phyloP scores from a whole-genome alignment of 768 basidiomycete genomes.

The Leccinum longicurvipes region DNA sequence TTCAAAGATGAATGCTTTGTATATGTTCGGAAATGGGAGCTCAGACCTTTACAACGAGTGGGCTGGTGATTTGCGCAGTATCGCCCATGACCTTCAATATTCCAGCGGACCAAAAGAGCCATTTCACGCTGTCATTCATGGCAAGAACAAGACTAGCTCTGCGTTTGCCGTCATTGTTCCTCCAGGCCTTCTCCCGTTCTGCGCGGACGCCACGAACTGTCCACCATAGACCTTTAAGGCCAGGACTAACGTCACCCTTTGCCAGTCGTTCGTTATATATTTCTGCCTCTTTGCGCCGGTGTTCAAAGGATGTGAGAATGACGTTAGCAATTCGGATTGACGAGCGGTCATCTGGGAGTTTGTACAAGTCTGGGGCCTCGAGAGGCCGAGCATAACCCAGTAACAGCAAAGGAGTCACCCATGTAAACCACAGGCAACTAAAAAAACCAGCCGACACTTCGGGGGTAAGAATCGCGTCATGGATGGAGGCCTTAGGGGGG shows the following conservation, averaged over 20 bases:
- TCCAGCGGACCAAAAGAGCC: slow-evolving; percentile 77
- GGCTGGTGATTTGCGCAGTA: slow-evolving; percentile 68
- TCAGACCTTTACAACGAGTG: slow-evolving; percentile 71
- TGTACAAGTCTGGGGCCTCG: slow-evolving; percentile 78
- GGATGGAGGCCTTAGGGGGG: slow-evolving; percentile 50
- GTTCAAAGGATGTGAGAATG: slow-evolving; percentile 63
- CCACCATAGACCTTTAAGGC: slow-evolving; percentile 58
- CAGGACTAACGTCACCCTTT: slow-evolving; percentile 59
- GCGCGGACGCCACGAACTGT: slow-evolving; percentile 44
- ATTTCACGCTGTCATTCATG: slow-evolving; percentile 73
- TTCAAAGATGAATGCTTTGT: not conserved
- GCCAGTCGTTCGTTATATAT: slow-evolving; percentile 71
- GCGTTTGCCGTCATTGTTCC: slow-evolving; percentile 57
- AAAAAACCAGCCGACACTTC: slow-evolving; percentile 63
- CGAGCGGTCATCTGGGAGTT: slow-evolving; percentile 60
- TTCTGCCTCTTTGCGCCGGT: slow-evolving; percentile 50
- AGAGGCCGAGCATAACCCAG: slow-evolving; percentile 80
- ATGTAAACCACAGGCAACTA: slow-evolving; percentile 61
- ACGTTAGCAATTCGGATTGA: slow-evolving; percentile 58
- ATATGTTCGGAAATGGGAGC: not conserved
- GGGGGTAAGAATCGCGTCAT: slow-evolving; percentile 60
- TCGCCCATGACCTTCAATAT: slow-evolving; percentile 58
- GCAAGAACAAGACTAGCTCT: slow-evolving; percentile 63
- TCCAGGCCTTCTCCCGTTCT: slow-evolving; percentile 61
- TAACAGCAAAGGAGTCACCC: slow-evolving; percentile 70